Percentiles rank a stretch among this genome's conserved stretches.
These are phyloP conservation scores for Pichia sp. DNA, from an alignment of 1,139 yeast genomes.

Conservation along the genomic window DNA sequence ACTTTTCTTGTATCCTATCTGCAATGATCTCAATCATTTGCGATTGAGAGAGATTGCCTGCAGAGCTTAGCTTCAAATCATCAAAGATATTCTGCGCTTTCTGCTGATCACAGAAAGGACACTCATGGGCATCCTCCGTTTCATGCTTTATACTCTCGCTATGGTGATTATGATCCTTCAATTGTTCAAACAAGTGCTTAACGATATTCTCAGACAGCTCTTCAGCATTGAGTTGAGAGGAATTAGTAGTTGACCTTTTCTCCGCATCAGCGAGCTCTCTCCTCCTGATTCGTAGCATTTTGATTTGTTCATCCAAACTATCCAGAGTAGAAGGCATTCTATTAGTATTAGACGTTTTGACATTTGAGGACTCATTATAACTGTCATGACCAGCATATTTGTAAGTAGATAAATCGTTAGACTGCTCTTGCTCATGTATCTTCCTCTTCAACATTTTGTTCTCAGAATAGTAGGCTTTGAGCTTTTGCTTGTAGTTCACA, in stretches of 20 bases:
- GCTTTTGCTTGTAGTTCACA: conserved; percentile 15
- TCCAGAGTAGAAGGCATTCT: too few species aligned
- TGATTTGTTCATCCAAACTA: conserved; percentile 11
- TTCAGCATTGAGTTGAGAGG: background rate
- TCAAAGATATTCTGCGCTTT: background rate
- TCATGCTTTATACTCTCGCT: too few species aligned
- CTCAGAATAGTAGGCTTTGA: conserved; percentile 15
- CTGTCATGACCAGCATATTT: conserved; percentile 3
- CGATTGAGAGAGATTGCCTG: conserved; percentile 1
- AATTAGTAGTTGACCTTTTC: conserved; percentile 1
- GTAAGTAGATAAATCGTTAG: background rate
- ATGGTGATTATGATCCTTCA: conserved; percentile 7
- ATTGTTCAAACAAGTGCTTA: conserved; percentile 3
- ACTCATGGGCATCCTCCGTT: too few species aligned
- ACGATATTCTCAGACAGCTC: conserved; percentile 10
- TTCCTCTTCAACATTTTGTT: conserved; percentile 11
- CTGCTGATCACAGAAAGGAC: conserved; percentile 10
- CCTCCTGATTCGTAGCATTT: conserved; percentile 14
- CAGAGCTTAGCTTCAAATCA: background rate
- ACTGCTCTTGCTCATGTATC: too few species aligned
- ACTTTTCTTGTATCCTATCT: conserved; percentile 6
- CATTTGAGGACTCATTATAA: too few species aligned
- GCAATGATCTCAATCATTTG: conserved; percentile 10
- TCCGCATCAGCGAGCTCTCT: conserved; percentile 6
- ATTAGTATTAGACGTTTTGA: too few species aligned